Evolutionary conservation across 352 stramenopile species (phyloP), one percentile per base, ranked within the genome.

Genomic region (Labyrinthula sp.): DNA sequence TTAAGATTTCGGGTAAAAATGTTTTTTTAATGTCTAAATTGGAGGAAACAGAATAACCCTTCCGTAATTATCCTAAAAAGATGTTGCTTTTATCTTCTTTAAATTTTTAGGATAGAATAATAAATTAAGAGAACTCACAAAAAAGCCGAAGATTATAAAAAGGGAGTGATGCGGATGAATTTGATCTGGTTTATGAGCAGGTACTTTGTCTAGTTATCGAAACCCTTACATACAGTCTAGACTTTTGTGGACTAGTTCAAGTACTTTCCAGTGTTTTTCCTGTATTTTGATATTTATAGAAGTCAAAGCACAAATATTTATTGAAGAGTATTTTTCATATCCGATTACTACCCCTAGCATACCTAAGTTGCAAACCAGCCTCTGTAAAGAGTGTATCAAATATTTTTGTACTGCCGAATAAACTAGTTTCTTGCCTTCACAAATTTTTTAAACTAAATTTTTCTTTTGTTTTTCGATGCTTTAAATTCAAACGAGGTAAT

Each of bases 281-380:
- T 14, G 93, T 95, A 60, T 95, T 97, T 63, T 54, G 60, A 15
- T 75, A 73, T 25, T 72, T 96, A 14, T 84, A 83, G 26, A 94
- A 95, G 58, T 87, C 89, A 30, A 95, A 95, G 67, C 93, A 79
- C 7, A 87, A 87, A 40, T 97, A 97, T 68, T 92, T 97, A 43
- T 72, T 99, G 26, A 81, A 88, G 24, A 91, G 79, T 43, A 73
- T 97, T 81, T 99, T 34, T 87, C 97, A 52, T 92, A 93, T 66
- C 83, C 95, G 6, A 81, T 80, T 30, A 80, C 78, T 50, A 77
- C 89, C 30, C 71, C 69, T 3, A 62, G 85, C 30, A 62, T 68
- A n/a, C 73, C 82, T 30, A 78, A 88, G 18, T 73, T 95, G 37
- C 83, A 98, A 68, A 70, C 91, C 21, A 69, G 91, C 33, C 69